Evolutionary conservation across 495 filamentous ascomycete genomes (phyloP).

Genomic region (Penicillium ucsense): DNA sequence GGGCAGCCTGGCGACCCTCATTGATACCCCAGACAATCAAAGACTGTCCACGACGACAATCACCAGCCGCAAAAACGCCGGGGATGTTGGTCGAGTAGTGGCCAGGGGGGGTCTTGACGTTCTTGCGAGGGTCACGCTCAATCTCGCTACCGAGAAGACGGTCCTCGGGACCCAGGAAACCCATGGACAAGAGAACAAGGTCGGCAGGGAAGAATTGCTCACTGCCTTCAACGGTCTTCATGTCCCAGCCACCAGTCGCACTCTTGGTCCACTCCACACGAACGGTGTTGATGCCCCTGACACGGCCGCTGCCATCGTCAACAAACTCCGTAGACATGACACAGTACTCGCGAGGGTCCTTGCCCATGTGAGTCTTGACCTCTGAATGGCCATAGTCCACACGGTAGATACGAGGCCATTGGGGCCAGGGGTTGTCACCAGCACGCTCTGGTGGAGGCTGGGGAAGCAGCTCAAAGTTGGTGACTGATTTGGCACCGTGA

Average conservation of each 20-base stretch:
- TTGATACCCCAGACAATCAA: conserved; percentile 99
- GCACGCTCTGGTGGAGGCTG: conserved; percentile 91
- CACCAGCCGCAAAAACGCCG: conserved; percentile 91
- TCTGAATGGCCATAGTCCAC: conserved; percentile 97
- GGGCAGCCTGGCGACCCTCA: conserved; percentile 87
- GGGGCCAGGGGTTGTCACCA: conserved; percentile 96
- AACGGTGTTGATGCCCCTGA: conserved; percentile 95
- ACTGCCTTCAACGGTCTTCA: conserved; percentile 93
- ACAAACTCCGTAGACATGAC: conserved; percentile 99
- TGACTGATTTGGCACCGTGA: conserved; percentile 91
- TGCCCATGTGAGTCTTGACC: conserved; percentile 94
- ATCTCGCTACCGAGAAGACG: conserved; percentile 77
- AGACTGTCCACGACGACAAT: conserved; percentile 93
- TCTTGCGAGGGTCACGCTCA: conserved; percentile 90
- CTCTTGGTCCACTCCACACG: conserved; percentile 96
- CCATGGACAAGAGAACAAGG: conserved; percentile 94
- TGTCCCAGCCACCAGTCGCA: conserved; percentile 90
- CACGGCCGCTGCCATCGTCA: conserved; percentile 76
- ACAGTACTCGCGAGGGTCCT: conserved; percentile 96
- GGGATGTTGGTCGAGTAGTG: conserved; percentile 81
- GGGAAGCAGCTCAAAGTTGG: conserved; percentile 95
- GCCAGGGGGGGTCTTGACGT: conserved; percentile 90
- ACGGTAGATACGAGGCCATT: conserved; percentile 98
- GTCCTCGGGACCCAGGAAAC: conserved; percentile 93
- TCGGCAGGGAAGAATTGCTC: conserved; percentile 98